Evolutionary conservation across 768 basidiomycete species (phyloP).

Genomic region (Hydnomerulius pinastri): DNA sequence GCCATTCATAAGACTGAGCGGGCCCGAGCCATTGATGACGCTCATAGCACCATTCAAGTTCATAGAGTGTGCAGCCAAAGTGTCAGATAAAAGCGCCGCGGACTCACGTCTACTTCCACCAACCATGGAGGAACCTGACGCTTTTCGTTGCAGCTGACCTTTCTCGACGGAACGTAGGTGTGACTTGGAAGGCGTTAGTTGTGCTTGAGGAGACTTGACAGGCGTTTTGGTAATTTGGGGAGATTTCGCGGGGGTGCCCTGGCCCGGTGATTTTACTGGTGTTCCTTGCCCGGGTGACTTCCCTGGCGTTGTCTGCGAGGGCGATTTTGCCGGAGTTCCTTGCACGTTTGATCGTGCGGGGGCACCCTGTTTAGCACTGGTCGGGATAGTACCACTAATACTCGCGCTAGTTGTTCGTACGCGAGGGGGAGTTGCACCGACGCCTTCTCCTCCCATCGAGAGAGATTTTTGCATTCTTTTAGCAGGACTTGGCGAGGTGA

Average conservation of each 20-base stretch:
- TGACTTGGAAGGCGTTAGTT: slow-evolving; percentile 21
- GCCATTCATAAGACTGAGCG: slow-evolving; percentile 25
- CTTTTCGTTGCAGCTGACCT: slow-evolving; percentile 16
- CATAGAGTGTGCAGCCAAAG: slow-evolving; percentile 12
- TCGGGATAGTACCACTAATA: slow-evolving; percentile 2
- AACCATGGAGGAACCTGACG: slow-evolving; percentile 16
- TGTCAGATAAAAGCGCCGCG: slow-evolving; percentile 19
- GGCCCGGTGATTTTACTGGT: slow-evolving; percentile 22
- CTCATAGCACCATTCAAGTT: slow-evolving; percentile 17
- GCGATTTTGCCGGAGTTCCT: slow-evolving; percentile 17
- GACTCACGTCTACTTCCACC: slow-evolving; percentile 19
- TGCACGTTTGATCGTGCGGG: slow-evolving; percentile 13
- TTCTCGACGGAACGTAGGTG: slow-evolving; percentile 18
- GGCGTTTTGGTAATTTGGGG: slow-evolving; percentile 22
- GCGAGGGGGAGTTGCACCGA: slow-evolving; percentile 5
- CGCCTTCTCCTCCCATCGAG: slow-evolving; percentile 20
- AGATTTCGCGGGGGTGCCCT: slow-evolving; percentile 25
- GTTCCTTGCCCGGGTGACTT: slow-evolving; percentile 18
- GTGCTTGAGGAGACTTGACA: slow-evolving; percentile 19
- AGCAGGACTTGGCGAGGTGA: slow-evolving; percentile 43
- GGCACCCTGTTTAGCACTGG: slow-evolving; percentile 13
- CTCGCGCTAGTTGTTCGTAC: slow-evolving; percentile 20
- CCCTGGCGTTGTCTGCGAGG: slow-evolving; percentile 19
- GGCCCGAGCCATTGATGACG: slow-evolving; percentile 18
- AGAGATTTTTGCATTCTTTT: slow-evolving; percentile 29